Conservation (phyloP, 768 basidiomycete species). For the Rhodotorula graminis region DNA sequence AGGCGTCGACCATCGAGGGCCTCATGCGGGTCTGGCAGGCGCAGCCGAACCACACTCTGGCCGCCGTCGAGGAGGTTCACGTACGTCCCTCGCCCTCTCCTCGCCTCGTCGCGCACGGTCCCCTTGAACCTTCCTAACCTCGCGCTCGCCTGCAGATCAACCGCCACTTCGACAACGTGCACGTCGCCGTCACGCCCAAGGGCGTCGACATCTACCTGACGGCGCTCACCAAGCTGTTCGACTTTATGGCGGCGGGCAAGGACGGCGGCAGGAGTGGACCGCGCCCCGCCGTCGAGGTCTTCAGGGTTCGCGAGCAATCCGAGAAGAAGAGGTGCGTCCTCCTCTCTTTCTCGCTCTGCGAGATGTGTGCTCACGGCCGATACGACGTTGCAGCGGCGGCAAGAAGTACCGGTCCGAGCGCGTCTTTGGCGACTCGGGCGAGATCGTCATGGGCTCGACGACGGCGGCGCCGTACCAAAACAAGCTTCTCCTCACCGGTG, state of each 20-base stretch:
- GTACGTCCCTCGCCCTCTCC: background rate
- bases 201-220: slow-evolving; percentile 61
- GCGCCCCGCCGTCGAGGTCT: slow-evolving; percentile 44
- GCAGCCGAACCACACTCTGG: slow-evolving; percentile 59
- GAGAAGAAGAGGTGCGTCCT: slow-evolving; percentile 50
- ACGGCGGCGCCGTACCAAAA: slow-evolving; percentile 56
- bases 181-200: slow-evolving; percentile 52
- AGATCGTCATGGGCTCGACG: slow-evolving; percentile 57
- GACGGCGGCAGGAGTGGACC: slow-evolving; percentile 47
- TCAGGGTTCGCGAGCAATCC: slow-evolving; percentile 45
- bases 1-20: slow-evolving; percentile 53
- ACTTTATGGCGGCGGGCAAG: slow-evolving; percentile 40
- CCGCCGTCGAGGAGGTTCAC: slow-evolving; percentile 55
- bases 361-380: no score
- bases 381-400: slow-evolving; percentile 32
- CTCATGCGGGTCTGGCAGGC: slow-evolving; percentile 57
- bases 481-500: slow-evolving; percentile 44
- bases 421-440: slow-evolving; percentile 67
- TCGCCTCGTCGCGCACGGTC: slow-evolving; percentile 8
- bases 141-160: slow-evolving; percentile 12
- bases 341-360: no score
- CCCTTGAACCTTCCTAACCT: background rate
- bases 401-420: slow-evolving; percentile 43
- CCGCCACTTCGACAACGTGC: slow-evolving; percentile 59
- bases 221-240: slow-evolving; percentile 51